A percentile compares a stretch with the other conserved stretches of the same genome.
phyloP scores from a whole-genome alignment of 257 asterid species.

The Solanum rostratum region DNA sequence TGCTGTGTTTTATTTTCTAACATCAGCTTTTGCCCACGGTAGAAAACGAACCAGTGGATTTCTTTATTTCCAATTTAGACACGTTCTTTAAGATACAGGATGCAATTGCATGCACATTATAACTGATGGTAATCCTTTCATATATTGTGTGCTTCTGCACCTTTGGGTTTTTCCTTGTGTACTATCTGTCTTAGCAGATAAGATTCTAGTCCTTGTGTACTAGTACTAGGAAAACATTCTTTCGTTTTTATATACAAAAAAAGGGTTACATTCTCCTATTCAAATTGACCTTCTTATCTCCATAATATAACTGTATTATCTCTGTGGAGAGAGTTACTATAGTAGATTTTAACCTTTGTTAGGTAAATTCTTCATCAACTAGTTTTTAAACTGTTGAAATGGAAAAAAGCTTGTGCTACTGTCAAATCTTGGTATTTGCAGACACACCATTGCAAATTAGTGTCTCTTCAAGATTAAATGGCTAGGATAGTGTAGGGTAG shows the following conservation, averaged over 20 bases:
- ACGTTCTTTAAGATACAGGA: not conserved
- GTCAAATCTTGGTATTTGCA: not conserved
- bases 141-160: not conserved
- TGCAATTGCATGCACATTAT: not conserved
- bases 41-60: not conserved
- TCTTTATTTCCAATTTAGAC: not conserved
- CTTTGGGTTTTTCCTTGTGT: not conserved
- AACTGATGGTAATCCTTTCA: constrained; percentile 2
- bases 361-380: not conserved
- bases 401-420: not conserved
- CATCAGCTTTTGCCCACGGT: not conserved
- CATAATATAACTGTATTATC: not conserved
- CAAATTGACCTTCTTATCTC: not conserved
- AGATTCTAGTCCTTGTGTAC: not conserved
- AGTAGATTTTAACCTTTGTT: not conserved
- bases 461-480: not conserved
- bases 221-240: not conserved
- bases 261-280: not conserved
- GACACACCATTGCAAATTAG: not conserved
- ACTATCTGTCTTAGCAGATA: not conserved
- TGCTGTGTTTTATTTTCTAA: not conserved
- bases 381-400: not conserved
- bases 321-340: not conserved
- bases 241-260: not conserved
- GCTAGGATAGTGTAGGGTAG: not conserved